Conservation (phyloP, 1,284 basidiomycete species). For the Cutaneotrichosporon spelunceum region DNA sequence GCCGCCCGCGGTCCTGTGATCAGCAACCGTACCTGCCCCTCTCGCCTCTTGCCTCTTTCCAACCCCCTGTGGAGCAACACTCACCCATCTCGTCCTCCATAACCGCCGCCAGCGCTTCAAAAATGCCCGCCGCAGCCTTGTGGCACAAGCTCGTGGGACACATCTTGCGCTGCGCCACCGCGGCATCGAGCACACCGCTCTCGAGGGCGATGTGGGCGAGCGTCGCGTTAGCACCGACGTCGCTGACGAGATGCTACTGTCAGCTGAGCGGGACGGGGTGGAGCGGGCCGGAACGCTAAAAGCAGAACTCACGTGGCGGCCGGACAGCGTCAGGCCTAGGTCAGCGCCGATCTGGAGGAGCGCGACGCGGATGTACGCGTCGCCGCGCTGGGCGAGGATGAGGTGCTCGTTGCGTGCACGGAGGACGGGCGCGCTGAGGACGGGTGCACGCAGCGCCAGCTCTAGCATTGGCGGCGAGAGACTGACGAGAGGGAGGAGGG, state of each 20-base stretch:
- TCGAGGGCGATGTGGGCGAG: constrained; percentile 5
- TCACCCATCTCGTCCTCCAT: constrained; percentile 1
- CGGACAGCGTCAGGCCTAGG: neutral
- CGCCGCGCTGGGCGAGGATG: neutral
- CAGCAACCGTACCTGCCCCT: too few relatives aligned
- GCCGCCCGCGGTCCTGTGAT: neutral
- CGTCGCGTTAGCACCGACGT: neutral
- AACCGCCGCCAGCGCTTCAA: neutral
- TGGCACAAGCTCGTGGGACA: neutral
- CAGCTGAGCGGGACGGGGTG: too few relatives aligned
- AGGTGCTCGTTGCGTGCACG: constrained; percentile 1
- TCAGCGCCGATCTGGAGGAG: neutral
- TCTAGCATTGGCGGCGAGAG: neutral
- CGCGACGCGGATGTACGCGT: neutral
- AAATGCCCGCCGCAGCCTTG: neutral
- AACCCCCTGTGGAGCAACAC: neutral
- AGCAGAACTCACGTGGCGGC: neutral
- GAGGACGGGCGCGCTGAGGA: neutral
- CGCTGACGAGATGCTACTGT: constrained; percentile 2
- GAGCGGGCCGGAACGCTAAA: neutral
- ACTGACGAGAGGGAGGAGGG: neutral
- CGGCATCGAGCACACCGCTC: constrained; percentile 1
- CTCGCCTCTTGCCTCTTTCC: neutral
- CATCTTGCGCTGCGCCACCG: neutral
- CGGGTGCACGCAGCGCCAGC: neutral